Evolutionary conservation across 1,284 basidiomycete genomes (phyloP), one percentile per base, ranked within the genome.

Genomic region (Ustilago esculenta): DNA sequence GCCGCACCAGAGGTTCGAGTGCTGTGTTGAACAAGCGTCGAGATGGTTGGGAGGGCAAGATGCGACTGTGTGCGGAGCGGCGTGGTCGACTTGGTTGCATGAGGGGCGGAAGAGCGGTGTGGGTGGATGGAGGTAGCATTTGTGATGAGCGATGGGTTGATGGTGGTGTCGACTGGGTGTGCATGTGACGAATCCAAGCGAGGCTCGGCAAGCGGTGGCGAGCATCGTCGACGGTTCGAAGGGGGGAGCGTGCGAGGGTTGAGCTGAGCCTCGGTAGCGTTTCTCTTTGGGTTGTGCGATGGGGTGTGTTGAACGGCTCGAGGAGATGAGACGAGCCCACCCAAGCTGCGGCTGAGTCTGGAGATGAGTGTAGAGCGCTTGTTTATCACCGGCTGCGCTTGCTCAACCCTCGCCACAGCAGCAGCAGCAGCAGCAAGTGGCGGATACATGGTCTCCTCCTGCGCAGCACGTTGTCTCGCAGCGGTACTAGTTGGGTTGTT

Each of bases 291-390:
- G 42, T 54, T 59, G n/a, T 20, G 32, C 8, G 2, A n/a, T n/a
- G n/a, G n/a, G n/a, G n/a, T n/a, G n/a, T n/a, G n/a, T n/a, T n/a
- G n/a, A n/a, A 12, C 12, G 11, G 47, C n/a, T 21, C 35, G 4
- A 10, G 53, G 53, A 41, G 39, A 44, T 0, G 54, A 14, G 5
- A 65, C 20, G 1, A 66, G 20, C 1, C 68, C 68, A 25, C 51
- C 32, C 25, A 61, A 63, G 14, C 61, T 46, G 27, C 68, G 61
- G 30, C 68, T 66, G 9, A 66, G 27, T 4, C 68, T 37, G n/a
- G 68, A 71, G 35, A 71, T 58, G 12, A 71, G 36, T n/a, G 42
- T 8, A 1, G 52, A 29, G 0, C 60, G 57, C 32, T 46, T 60
- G 2, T 36, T 37, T 1, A 71, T 50, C 11, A 71, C 48, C 1